Evolutionary conservation across 2,329 filamentous ascomycete species (phyloP).

Genomic region (Bertia moriformis): DNA sequence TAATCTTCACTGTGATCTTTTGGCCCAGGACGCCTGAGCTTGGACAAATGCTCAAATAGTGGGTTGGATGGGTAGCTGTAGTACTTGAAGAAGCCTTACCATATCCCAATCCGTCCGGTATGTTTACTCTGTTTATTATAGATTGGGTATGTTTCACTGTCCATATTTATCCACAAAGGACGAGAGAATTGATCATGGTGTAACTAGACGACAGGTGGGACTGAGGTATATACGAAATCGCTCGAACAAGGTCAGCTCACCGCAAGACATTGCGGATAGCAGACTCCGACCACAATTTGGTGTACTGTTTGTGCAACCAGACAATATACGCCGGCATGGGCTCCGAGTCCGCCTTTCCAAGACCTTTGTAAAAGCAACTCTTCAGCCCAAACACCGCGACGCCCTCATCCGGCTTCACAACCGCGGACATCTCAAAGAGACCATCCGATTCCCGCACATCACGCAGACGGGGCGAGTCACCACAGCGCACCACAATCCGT

Average conservation of each 20-base stretch:
- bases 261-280: not conserved
- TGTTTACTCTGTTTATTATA: too few relatives aligned
- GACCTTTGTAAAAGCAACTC: slow-evolving; percentile 41
- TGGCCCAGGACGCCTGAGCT: too few relatives aligned
- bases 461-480: slow-evolving; percentile 44
- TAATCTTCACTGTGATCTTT: too few relatives aligned
- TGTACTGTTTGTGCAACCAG: not conserved
- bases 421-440: slow-evolving; percentile 49
- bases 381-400: slow-evolving; percentile 52
- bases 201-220: too few relatives aligned
- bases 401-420: slow-evolving; percentile 39
- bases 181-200: too few relatives aligned
- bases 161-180: too few relatives aligned
- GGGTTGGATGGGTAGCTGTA: too few relatives aligned
- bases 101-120: too few relatives aligned
- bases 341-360: slow-evolving; percentile 15
- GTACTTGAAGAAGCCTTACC: too few relatives aligned
- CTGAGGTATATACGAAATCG: not conserved
- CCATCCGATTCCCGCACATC: slow-evolving; percentile 46
- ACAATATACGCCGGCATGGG: not conserved
- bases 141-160: too few relatives aligned
- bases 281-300: not conserved
- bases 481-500: slow-evolving; percentile 48
- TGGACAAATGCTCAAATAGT: too few relatives aligned
- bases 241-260: not conserved